phyloP scores from a whole-genome alignment of 768 basidiomycete species.

The Podaxis sp. region DNA sequence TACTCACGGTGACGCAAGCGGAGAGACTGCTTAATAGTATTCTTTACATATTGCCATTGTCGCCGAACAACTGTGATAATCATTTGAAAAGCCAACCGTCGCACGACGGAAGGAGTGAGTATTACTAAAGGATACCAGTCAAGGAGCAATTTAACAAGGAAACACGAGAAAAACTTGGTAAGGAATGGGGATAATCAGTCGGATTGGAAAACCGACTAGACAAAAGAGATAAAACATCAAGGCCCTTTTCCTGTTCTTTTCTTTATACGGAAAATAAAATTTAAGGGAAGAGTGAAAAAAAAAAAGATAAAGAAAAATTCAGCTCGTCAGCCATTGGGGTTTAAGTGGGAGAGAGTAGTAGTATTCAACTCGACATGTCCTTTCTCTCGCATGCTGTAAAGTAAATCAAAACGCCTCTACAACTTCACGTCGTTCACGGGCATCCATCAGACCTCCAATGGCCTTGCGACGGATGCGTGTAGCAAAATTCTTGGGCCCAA shows the following conservation, averaged over 20 bases:
- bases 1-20: too few relatives aligned
- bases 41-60: background rate
- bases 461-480: conserved; percentile 83
- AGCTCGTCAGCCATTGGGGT: conserved; percentile 16
- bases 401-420: conserved; percentile 63
- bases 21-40: too few relatives aligned
- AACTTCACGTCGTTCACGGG: conserved; percentile 75
- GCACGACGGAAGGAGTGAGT: conserved; percentile 4
- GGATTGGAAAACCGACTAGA: background rate
- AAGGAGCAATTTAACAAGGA: conserved; percentile 10
- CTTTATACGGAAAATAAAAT: conserved; percentile 10
- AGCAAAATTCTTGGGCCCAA: conserved; percentile 88
- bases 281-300: conserved; percentile 10
- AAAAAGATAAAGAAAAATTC: conserved; percentile 16
- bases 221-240: background rate
- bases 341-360: conserved; percentile 7
- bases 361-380: conserved; percentile 2
- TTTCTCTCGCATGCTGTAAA: conserved; percentile 5
- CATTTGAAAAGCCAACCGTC: conserved; percentile 9
- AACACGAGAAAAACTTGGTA: conserved; percentile 1
- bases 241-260: conserved; percentile 15
- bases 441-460: conserved; percentile 79
- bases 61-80: background rate
- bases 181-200: conserved; percentile 8
- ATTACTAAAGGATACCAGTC: conserved; percentile 11